Conservation (phyloP, 352 stramenopile genomes). For the Phytophthora tubulina region DNA sequence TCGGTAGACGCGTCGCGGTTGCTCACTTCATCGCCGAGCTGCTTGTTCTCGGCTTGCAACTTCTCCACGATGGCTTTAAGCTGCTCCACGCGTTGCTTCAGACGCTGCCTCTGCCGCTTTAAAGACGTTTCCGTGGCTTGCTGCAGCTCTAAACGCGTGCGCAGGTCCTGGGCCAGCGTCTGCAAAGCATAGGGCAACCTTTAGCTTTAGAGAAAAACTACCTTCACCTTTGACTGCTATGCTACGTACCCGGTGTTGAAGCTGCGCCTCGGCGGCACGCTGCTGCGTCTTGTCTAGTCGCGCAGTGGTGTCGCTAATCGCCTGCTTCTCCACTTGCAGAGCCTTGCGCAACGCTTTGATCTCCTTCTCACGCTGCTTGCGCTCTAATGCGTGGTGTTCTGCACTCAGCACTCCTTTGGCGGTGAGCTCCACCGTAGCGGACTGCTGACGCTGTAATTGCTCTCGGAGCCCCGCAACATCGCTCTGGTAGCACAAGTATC, state of each 20-base stretch:
- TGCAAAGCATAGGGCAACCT: not conserved
- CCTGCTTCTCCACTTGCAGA: slow-evolving; percentile 27
- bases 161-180: slow-evolving; percentile 28
- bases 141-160: slow-evolving; percentile 32
- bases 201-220: not conserved
- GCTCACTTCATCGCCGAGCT: slow-evolving; percentile 40
- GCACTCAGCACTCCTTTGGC: slow-evolving; percentile 33
- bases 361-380: slow-evolving; percentile 43
- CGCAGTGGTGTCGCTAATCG: slow-evolving; percentile 6
- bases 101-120: slow-evolving; percentile 24
- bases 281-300: slow-evolving; percentile 24
- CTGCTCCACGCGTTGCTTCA: slow-evolving; percentile 30
- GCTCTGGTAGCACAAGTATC: slow-evolving; percentile 14
- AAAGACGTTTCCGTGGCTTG: slow-evolving; percentile 6
- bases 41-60: slow-evolving; percentile 39
- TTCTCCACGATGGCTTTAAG: slow-evolving; percentile 33
- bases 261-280: slow-evolving; percentile 9
- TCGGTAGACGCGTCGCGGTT: slow-evolving; percentile 35
- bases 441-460: slow-evolving; percentile 41
- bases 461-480: slow-evolving; percentile 28
- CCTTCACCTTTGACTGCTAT: too few species aligned
- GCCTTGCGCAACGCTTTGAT: slow-evolving; percentile 12
- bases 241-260: slow-evolving; percentile 27
- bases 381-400: slow-evolving; percentile 44
- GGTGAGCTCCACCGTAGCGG: slow-evolving; percentile 26